Percentiles rank a stretch among this genome's conserved stretches.
These are phyloP conservation scores for Phyllosticta citrichinensis DNA, from an alignment of 2,329 filamentous ascomycete genomes.

Conservation along the genomic window DNA sequence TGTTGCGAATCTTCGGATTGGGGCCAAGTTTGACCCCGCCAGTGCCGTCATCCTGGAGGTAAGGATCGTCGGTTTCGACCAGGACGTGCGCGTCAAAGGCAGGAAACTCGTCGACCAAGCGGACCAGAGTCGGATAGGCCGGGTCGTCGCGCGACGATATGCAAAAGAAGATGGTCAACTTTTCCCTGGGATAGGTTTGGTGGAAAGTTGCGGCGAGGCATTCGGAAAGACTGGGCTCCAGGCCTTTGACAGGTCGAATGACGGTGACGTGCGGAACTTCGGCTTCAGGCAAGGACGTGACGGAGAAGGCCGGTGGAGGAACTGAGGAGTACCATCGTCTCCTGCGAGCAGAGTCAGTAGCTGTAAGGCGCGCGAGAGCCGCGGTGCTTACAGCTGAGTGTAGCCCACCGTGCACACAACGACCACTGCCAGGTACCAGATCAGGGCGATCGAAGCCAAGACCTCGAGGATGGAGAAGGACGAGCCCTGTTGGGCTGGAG, in stretches of 20 bases:
- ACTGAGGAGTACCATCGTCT: conserved; percentile 43
- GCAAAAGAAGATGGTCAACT: conserved; percentile 73
- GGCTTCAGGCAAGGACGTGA: conserved; percentile 22
- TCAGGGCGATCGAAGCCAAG: conserved; percentile 38
- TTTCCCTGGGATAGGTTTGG: conserved; percentile 69
- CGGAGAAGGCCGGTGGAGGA: conserved; percentile 34
- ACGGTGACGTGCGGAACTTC: conserved; percentile 75
- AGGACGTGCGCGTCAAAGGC: conserved; percentile 60
- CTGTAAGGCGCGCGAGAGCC: background rate
- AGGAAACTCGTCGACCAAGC: conserved; percentile 64
- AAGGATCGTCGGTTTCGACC: conserved; percentile 72
- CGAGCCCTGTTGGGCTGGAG: conserved; percentile 19
- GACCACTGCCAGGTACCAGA: conserved; percentile 48
- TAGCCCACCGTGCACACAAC: conserved; percentile 49
- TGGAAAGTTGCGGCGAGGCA: conserved; percentile 79
- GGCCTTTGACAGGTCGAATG: conserved; percentile 85
- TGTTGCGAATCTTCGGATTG: conserved; percentile 97
- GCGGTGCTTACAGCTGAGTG: conserved; percentile 44
- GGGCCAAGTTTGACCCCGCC: conserved; percentile 58
- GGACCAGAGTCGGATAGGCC: conserved; percentile 62
- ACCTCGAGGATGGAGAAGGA: conserved; percentile 24
- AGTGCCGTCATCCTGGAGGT: conserved; percentile 48
- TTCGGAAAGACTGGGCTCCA: conserved; percentile 83
- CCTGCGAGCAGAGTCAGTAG: conserved; percentile 26
- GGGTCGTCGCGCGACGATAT: conserved; percentile 66